Percentiles rank a stretch among this genome's conserved stretches.
phyloP scores from a whole-genome alignment of 768 basidiomycete species.

The Hebeloma cylindrosporum region DNA sequence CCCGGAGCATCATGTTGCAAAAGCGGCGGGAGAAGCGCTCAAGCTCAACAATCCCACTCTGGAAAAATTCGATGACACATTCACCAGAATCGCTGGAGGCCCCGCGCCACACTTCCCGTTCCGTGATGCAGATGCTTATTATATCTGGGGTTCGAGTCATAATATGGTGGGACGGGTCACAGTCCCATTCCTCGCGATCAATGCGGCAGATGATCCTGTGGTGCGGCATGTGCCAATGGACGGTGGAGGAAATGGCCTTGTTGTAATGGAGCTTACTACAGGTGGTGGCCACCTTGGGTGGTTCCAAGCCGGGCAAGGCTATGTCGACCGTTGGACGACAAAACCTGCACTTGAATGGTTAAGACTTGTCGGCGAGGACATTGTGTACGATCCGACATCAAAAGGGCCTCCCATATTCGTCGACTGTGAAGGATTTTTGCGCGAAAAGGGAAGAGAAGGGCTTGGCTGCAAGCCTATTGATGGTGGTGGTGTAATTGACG shows the following conservation, averaged over 20 bases:
- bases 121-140: slow-evolving; percentile 45
- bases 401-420: slow-evolving; percentile 35
- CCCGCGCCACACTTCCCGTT: slow-evolving; percentile 55
- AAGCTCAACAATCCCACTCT: slow-evolving; percentile 54
- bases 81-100: slow-evolving; percentile 73
- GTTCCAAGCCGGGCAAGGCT: slow-evolving; percentile 56
- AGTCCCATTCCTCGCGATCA: slow-evolving; percentile 76
- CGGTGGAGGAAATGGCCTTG: slow-evolving; percentile 49
- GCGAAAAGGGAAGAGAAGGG: slow-evolving; percentile 54
- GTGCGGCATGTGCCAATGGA: slow-evolving; percentile 63
- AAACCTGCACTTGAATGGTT: slow-evolving; percentile 75
- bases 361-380: slow-evolving; percentile 51
- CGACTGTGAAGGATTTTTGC: slow-evolving; percentile 59
- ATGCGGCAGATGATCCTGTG: slow-evolving; percentile 77
- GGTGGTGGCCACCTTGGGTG: slow-evolving; percentile 82
- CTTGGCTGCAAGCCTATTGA: slow-evolving; percentile 61
- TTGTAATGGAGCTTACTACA: slow-evolving; percentile 60
- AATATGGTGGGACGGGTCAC: slow-evolving; percentile 55
- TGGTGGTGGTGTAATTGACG: slow-evolving; percentile 52
- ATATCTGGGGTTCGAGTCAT: slow-evolving; percentile 59
- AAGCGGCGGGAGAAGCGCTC: slow-evolving; percentile 45
- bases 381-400: slow-evolving; percentile 37
- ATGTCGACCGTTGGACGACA: slow-evolving; percentile 63
- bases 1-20: slow-evolving; percentile 50
- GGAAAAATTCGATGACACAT: slow-evolving; percentile 56